Conservation (phyloP, 495 filamentous ascomycete species). For the Delitschia confertaspora region DNA sequence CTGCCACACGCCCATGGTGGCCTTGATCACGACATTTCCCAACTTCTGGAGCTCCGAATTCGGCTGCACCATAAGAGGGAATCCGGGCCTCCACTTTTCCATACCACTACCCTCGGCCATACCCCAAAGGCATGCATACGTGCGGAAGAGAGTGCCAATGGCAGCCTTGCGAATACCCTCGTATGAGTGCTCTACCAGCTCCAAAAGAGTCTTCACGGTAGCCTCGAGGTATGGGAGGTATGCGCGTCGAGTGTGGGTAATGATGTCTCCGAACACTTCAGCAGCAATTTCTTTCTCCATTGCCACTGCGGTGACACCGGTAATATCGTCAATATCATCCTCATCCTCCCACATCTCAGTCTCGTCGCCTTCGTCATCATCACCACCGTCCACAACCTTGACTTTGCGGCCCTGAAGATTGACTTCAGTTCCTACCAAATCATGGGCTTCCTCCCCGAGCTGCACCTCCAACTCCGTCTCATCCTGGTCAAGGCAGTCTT, state of each 20-base stretch:
- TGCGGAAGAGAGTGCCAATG: constrained; percentile 82
- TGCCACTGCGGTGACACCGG: constrained; percentile 73
- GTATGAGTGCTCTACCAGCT: constrained; percentile 76
- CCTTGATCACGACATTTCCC: constrained; percentile 74
- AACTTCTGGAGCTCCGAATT: constrained; percentile 72
- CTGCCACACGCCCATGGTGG: constrained; percentile 74
- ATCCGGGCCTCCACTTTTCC: constrained; percentile 78
- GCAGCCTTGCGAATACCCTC: constrained; percentile 90
- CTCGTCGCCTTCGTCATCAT: constrained; percentile 34
- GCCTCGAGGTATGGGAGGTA: constrained; percentile 85
- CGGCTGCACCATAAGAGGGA: constrained; percentile 73
- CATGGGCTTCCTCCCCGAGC: constrained; percentile 66
- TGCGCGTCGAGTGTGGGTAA: constrained; percentile 68
- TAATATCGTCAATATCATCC: constrained; percentile 76
- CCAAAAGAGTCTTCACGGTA: constrained; percentile 71
- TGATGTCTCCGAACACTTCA: constrained; percentile 86
- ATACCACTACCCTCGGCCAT: constrained; percentile 70
- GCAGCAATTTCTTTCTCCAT: constrained; percentile 96
- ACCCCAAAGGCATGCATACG: constrained; percentile 84
- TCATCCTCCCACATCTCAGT: constrained; percentile 51
- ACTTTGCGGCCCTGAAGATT: constrained; percentile 73
- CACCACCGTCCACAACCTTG: constrained; percentile 52
- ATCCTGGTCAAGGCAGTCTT: constrained; percentile 78
- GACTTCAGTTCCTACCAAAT: constrained; percentile 67
- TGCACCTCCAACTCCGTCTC: constrained; percentile 78